Percentiles rank a stretch among this genome's conserved stretches.
Evolutionary conservation across 2,329 filamentous ascomycete species (phyloP).

Genomic region (Fonsecaea pedrosoi): DNA sequence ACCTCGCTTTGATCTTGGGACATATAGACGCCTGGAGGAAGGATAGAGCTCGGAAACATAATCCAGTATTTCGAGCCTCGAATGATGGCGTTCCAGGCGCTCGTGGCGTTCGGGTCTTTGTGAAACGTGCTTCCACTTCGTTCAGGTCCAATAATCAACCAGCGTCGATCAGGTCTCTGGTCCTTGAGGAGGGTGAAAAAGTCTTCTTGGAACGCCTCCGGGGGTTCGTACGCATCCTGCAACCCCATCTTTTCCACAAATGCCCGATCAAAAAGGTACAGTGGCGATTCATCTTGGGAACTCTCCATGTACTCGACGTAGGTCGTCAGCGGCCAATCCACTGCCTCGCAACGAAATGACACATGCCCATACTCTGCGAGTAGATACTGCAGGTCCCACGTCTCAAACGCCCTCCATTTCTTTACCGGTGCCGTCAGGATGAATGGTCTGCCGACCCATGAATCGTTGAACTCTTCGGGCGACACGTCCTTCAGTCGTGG

Average conservation of each 20-base stretch:
- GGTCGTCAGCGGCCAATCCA: conserved; percentile 85
- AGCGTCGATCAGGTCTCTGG: conserved; percentile 84
- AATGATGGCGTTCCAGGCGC: conserved; percentile 93
- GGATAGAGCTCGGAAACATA: conserved; percentile 79
- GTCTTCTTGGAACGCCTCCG: conserved; percentile 84
- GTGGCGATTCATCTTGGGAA: conserved; percentile 81
- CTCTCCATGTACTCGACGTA: conserved; percentile 83
- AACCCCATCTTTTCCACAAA: conserved; percentile 88
- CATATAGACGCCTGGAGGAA: conserved; percentile 83
- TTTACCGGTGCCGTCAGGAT: conserved; percentile 83
- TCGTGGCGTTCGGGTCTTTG: conserved; percentile 74
- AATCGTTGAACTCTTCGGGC: conserved; percentile 73
- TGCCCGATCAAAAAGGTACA: conserved; percentile 88
- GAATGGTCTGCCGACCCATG: conserved; percentile 83
- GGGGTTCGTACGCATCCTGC: conserved; percentile 74
- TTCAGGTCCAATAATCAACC: conserved; percentile 89
- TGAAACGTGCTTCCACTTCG: conserved; percentile 93
- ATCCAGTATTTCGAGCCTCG: conserved; percentile 97
- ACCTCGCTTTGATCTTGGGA: conserved; percentile 90
- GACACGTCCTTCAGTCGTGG: conserved; percentile 71
- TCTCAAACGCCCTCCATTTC: conserved; percentile 76
- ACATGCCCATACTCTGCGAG: conserved; percentile 68
- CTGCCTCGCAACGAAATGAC: conserved; percentile 85
- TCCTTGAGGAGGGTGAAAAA: conserved; percentile 78
- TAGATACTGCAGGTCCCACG: conserved; percentile 76